These are phyloP conservation scores for Phylloporus sp. DNA, from an alignment of 768 basidiomycete species.

Conservation along the genomic window DNA sequence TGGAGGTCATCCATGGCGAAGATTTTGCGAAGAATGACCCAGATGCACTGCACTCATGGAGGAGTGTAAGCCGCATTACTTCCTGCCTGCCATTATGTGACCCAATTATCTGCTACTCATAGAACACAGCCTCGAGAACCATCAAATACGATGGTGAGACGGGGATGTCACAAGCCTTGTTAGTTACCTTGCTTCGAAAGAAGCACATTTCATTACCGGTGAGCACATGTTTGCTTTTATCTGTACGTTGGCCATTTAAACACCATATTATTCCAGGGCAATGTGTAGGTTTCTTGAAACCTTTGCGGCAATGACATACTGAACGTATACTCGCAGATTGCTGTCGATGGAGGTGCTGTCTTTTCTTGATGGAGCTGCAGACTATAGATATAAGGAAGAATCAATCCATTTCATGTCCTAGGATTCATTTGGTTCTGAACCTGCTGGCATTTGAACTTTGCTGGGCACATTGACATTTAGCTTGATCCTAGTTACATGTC, in stretches of 20 bases:
- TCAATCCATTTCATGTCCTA: no score
- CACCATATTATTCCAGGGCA: constrained; percentile 5
- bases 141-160: constrained; percentile 25
- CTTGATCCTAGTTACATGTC: no score
- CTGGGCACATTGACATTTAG: no score
- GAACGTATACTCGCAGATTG: no score
- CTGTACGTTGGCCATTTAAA: neutral
- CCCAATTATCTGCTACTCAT: no score
- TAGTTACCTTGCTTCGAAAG: constrained; percentile 32
- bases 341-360: no score
- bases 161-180: constrained; percentile 30
- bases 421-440: no score
- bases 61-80: neutral
- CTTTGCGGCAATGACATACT: no score
- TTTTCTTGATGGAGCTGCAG: no score
- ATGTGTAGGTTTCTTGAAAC: no score
- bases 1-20: neutral
- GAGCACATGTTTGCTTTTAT: neutral
- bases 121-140: neutral
- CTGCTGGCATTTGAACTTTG: no score
- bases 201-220: constrained; percentile 35
- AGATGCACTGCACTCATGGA: neutral
- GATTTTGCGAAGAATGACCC: neutral
- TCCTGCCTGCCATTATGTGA: neutral
- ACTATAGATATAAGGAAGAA: no score